Base-by-base conservation (phyloP, 1,284 basidiomycete species). In the Heterobasidion occidentale region DNA sequence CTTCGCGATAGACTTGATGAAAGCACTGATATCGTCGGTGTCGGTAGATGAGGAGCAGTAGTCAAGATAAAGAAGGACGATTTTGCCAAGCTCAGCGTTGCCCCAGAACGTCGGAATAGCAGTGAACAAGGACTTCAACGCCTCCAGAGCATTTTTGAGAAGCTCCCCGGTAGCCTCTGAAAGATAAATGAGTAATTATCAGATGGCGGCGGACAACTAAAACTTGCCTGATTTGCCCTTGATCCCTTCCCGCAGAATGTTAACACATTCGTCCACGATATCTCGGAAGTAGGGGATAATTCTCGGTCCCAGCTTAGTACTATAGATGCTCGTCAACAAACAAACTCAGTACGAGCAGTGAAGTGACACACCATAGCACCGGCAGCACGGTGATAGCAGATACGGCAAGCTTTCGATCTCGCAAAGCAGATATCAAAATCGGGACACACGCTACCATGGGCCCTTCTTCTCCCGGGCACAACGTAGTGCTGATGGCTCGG, bases 261-360 rank as follows among this genome's bases (percentile, higher is more conserved):
- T 60, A 34, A 85, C 73, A 58, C 81, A 82, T 53, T 83, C 75
- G 7, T 80, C 71, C 36, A 90, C 77, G 51, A 94, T 79, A n/a
- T 81, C 77, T 56, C 84, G 84, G 69, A 94, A 86, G 71, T 84
- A 80, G 7, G 94, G 91, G 53, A 97, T 92, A 52, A 92, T 77
- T 0, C 94, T 85, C 19, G 93, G 91, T 0, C 90, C 92, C n/a
- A 95, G 79, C 55, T 84, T 86, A 17, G 76, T 70, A 20, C 91
- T 92, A 61, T 44, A 44, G 60, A n/a, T 38, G 42, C 3, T 60
- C 54, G 59, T 46, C 54, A 55, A 36, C 58, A 17, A 34, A 38
- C 15, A 36, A 34, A 50, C 6, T 46, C 27, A 35, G 38, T 47
- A 33, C 38, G 20, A 6, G 27, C 27, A 27, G 27, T 27, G 27